These are phyloP conservation scores for Lentinula aciculospora DNA, from an alignment of 768 basidiomycete genomes.

Conservation along the genomic window DNA sequence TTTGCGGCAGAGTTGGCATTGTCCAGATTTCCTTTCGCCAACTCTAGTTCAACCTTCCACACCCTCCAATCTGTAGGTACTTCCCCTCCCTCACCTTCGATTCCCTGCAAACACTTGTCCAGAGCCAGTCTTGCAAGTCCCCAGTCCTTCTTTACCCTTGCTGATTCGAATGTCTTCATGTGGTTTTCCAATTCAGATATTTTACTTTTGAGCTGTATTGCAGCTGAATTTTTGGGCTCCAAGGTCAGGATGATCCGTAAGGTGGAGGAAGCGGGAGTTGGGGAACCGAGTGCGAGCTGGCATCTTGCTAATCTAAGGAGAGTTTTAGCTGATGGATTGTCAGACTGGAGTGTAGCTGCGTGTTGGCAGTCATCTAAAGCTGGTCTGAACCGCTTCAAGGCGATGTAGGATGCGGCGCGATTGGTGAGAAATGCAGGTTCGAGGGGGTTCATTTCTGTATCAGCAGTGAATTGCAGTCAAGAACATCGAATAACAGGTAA, in stretches of 20 bases:
- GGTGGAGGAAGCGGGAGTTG: slow-evolving; percentile 61
- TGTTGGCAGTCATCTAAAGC: slow-evolving; percentile 79
- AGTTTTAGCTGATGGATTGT: slow-evolving; percentile 64
- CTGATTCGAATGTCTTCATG: slow-evolving; percentile 54
- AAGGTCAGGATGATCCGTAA: slow-evolving; percentile 54
- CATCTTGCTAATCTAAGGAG: slow-evolving; percentile 79
- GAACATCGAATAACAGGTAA: slow-evolving; percentile 2
- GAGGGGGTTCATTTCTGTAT: slow-evolving; percentile 47
- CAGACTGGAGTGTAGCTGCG: slow-evolving; percentile 60
- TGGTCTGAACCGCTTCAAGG: slow-evolving; percentile 65
- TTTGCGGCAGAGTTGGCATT: slow-evolving; percentile 70
- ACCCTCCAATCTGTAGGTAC: slow-evolving; percentile 75
- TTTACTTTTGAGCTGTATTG: slow-evolving; percentile 55
- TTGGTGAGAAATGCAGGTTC: slow-evolving; percentile 82
- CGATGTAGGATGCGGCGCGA: slow-evolving; percentile 83
- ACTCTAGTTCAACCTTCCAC: slow-evolving; percentile 75
- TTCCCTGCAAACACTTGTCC: slow-evolving; percentile 68
- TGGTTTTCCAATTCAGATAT: slow-evolving; percentile 60
- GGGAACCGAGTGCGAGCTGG: slow-evolving; percentile 73
- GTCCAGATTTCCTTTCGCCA: slow-evolving; percentile 68
- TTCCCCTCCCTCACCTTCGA: slow-evolving; percentile 72
- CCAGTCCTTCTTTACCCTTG: slow-evolving; percentile 64
- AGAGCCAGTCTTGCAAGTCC: slow-evolving; percentile 72
- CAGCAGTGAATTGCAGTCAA: slow-evolving; percentile 6
- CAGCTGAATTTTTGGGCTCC: slow-evolving; percentile 58